Evolutionary conservation across 2,329 filamentous ascomycete genomes (phyloP).

Genomic region (Hypoxylon sp.): DNA sequence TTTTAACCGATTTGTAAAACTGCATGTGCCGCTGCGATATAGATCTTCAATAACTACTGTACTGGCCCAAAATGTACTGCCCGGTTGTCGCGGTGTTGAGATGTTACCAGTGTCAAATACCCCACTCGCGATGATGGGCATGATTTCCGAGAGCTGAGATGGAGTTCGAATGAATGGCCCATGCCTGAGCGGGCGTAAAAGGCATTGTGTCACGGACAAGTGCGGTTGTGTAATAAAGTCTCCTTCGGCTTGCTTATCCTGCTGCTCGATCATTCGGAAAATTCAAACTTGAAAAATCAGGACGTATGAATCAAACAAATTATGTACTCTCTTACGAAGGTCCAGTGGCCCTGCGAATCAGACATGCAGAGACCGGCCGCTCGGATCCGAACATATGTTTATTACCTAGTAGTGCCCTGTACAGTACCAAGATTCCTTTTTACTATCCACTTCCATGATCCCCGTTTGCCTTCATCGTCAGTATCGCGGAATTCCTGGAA

Average conservation of each 20-base stretch:
- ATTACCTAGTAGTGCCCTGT: conserved; percentile 34
- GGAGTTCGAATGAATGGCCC: conserved; percentile 23
- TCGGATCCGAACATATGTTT: conserved; percentile 45
- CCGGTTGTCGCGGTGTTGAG: conserved; percentile 6
- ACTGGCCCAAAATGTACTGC: conserved; percentile 4
- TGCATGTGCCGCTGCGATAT: conserved; percentile 1
- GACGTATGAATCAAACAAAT: conserved; percentile 40
- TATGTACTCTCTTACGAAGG: conserved; percentile 36
- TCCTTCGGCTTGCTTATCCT: conserved; percentile 29
- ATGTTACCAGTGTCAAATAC: conserved; percentile 2
- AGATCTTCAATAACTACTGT: conserved; percentile 1
- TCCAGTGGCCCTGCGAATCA: conserved; percentile 41
- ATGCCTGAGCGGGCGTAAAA: conserved; percentile 17
- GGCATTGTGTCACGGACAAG: conserved; percentile 24
- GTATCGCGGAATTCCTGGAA: conserved; percentile 32
- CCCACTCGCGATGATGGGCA: conserved; percentile 4
- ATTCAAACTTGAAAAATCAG: conserved; percentile 42
- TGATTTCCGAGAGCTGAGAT: conserved; percentile 20
- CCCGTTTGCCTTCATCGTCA: conserved; percentile 37
- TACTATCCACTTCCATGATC: conserved; percentile 37
- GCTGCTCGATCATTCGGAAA: conserved; percentile 42
- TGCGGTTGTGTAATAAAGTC: conserved; percentile 35
- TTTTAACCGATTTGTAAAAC: conserved; percentile 8
- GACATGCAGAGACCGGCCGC: conserved; percentile 41
- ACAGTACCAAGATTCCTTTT: conserved; percentile 43